A percentile compares a stretch with the other conserved stretches of the same genome.
phyloP scores from a whole-genome alignment of 768 basidiomycete species.

The Galerina sulciceps region DNA sequence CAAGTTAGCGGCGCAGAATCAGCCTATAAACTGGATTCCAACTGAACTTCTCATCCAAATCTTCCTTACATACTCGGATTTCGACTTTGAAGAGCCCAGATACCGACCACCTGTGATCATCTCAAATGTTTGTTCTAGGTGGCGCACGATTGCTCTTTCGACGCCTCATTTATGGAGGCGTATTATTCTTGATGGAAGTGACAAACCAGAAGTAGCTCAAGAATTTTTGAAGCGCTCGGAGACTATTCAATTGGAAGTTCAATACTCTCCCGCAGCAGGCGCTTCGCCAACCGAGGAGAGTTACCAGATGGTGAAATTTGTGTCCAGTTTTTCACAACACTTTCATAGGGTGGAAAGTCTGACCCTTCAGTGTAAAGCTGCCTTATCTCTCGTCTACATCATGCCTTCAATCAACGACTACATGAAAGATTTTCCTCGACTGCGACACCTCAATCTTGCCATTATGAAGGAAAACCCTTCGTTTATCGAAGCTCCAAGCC shows the following conservation, averaged over 20 bases:
- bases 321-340: conserved; percentile 25
- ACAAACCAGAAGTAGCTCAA: conserved; percentile 7
- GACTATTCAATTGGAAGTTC: conserved; percentile 36
- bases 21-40: conserved; percentile 57
- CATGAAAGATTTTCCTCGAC: conserved; percentile 14
- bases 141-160: conserved; percentile 48
- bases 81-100: conserved; percentile 28
- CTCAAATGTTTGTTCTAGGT: conserved; percentile 54
- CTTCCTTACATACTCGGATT: conserved; percentile 34
- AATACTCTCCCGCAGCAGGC: conserved; percentile 28
- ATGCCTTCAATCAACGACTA: conserved; percentile 20
- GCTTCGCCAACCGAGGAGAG: conserved; percentile 15
- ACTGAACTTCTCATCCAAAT: conserved; percentile 49
- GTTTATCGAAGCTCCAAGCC: conserved; percentile 14
- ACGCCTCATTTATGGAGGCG: conserved; percentile 50
- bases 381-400: conserved; percentile 21
- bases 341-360: conserved; percentile 30
- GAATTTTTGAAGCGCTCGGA: conserved; percentile 41
- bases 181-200: conserved; percentile 21
- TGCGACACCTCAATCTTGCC: conserved; percentile 21
- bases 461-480: conserved; percentile 22
- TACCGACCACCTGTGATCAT: conserved; percentile 40
- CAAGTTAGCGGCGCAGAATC: conserved; percentile 41
- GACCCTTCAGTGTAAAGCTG: conserved; percentile 19
- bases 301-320: conserved; percentile 23